Evolutionary conservation across 2,329 filamentous ascomycete genomes (phyloP).

Genomic region (Parastagonospora avenae): DNA sequence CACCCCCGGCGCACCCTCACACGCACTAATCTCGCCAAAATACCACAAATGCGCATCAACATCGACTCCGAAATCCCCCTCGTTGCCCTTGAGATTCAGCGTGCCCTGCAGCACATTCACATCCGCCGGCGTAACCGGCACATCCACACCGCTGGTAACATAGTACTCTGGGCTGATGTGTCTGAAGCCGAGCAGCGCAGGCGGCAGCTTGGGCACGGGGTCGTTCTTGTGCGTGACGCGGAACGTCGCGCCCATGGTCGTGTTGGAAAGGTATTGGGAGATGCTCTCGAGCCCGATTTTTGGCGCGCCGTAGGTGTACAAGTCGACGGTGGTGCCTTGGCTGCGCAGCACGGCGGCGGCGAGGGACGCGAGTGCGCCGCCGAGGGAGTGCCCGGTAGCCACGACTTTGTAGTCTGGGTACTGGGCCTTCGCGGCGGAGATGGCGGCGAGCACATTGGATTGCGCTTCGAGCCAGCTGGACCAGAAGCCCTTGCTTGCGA

Average conservation of each 20-base stretch:
- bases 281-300: conserved; percentile 66
- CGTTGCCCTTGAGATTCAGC: conserved; percentile 36
- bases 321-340: conserved; percentile 55
- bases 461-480: conserved; percentile 63
- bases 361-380: conserved; percentile 67
- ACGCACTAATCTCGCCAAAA: conserved; percentile 42
- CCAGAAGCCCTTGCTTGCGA: conserved; percentile 64
- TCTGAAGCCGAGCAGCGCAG: conserved; percentile 64
- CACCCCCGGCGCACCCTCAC: conserved; percentile 33
- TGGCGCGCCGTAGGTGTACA: conserved; percentile 72
- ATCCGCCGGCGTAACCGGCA: conserved; percentile 23
- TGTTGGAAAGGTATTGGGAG: conserved; percentile 59
- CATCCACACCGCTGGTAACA: conserved; percentile 32
- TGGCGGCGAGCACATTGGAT: conserved; percentile 47
- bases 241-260: conserved; percentile 59
- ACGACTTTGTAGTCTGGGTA: conserved; percentile 62
- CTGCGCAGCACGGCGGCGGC: conserved; percentile 62
- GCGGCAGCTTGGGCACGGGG: conserved; percentile 70
- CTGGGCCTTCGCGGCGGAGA: conserved; percentile 51
- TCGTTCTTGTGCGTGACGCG: conserved; percentile 72
- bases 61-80: conserved; percentile 33
- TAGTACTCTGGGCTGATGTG: conserved; percentile 75
- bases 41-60: conserved; percentile 42
- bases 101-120: conserved; percentile 23
- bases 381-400: conserved; percentile 71